These are phyloP conservation scores for Fraxinus ornus DNA, from an alignment of 305 asterid species.

Conservation along the genomic window DNA sequence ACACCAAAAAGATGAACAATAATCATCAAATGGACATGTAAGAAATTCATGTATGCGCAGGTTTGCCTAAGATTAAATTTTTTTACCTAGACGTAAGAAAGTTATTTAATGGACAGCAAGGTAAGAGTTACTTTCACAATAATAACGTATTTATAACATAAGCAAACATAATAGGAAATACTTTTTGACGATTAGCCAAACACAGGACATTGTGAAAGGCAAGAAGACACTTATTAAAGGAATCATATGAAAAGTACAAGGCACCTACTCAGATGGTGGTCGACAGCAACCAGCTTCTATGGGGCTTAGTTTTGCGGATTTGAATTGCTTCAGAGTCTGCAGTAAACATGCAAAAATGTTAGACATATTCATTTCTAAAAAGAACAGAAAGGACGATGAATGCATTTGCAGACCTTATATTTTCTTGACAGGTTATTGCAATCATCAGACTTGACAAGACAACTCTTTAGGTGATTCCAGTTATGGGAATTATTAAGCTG, in stretches of 20 bases:
- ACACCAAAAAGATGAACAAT: background rate
- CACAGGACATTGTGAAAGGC: background rate
- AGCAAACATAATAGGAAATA: background rate
- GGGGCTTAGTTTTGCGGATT: constrained; percentile 73
- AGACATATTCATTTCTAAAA: background rate
- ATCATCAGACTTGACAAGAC: constrained; percentile 77
- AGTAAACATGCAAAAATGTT: constrained; percentile 20
- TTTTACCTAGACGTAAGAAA: background rate
- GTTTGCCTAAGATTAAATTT: background rate
- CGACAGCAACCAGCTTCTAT: constrained; percentile 95
- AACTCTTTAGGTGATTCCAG: constrained; percentile 75
- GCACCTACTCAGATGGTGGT: constrained; percentile 84
- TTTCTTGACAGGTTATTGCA: constrained; percentile 65
- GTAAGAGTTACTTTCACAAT: background rate
- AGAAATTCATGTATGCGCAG: background rate
- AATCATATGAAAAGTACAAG: background rate
- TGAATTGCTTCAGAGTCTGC: constrained; percentile 68
- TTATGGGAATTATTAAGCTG: constrained; percentile 81
- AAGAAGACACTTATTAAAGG: background rate
- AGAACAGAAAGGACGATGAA: background rate
- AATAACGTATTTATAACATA: background rate
- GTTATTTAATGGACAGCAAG: background rate
- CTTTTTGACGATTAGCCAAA: background rate
- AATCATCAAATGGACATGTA: background rate
- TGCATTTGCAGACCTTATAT: constrained; percentile 54